phyloP scores from a whole-genome alignment of 225 moss, liverwort and hornwort genomes.

The Straminergon stramineum region DNA sequence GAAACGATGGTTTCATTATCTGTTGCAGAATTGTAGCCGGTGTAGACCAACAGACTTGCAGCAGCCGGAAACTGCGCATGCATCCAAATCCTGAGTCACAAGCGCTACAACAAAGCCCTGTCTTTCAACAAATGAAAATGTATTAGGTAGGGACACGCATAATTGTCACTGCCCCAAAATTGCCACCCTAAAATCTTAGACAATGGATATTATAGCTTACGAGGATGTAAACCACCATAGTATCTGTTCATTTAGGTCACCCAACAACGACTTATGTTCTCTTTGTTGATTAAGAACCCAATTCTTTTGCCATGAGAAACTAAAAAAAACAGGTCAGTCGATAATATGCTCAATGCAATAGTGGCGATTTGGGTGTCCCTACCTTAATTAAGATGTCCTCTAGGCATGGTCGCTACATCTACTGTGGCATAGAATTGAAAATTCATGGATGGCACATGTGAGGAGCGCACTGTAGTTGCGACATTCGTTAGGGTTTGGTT shows the following conservation, averaged over 20 bases:
- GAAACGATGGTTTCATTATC: slow-evolving; percentile 38
- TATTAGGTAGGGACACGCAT: neutral
- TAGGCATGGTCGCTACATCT: neutral
- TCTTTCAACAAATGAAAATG: neutral
- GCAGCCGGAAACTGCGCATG: slow-evolving; percentile 35
- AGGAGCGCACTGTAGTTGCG: neutral
- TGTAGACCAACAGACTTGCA: slow-evolving; percentile 25
- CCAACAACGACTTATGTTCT: too few relatives aligned
- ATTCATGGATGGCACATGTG: neutral
- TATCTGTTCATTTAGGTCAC: neutral
- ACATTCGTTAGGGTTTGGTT: neutral
- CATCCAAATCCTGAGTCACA: neutral
- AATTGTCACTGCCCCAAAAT: neutral
- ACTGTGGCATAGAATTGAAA: neutral
- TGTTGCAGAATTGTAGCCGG: slow-evolving; percentile 26
- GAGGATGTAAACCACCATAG: neutral
- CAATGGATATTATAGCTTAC: neutral
- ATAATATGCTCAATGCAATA: neutral
- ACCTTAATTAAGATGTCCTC: neutral
- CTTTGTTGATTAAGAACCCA: neutral
- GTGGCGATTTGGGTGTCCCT: neutral
- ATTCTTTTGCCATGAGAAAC: neutral
- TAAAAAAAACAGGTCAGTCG: neutral
- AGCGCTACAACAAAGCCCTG: neutral
- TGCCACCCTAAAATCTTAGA: neutral